phyloP scores from a whole-genome alignment of 2,329 filamentous ascomycete species.

The Trematosphaeria pertusa region DNA sequence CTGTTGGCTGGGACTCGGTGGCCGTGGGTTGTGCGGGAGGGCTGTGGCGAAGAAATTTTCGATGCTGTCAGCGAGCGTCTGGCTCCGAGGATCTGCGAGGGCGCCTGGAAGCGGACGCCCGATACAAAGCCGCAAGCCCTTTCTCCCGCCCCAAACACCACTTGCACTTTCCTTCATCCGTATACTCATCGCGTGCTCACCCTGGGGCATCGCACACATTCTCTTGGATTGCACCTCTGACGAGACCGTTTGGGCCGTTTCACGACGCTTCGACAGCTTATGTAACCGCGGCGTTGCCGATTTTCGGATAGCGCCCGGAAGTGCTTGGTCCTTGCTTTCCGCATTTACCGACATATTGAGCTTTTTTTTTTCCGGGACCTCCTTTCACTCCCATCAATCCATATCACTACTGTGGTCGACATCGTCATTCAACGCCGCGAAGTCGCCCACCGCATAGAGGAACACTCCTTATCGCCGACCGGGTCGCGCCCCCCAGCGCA shows the following conservation, averaged over 20 bases:
- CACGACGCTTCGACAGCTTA: constrained; percentile 19
- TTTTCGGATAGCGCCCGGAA: constrained; percentile 19
- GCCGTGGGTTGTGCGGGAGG: not conserved
- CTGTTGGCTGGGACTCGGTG: constrained; percentile 14
- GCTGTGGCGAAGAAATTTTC: constrained; percentile 11
- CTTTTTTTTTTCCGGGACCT: constrained; percentile 18
- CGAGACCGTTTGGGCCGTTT: constrained; percentile 17
- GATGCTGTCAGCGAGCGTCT: not conserved
- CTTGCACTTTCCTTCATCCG: constrained; percentile 4
- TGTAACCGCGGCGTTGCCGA: constrained; percentile 21
- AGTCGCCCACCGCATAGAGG: not conserved
- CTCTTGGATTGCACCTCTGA: no score
- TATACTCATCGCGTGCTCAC: constrained; percentile 18
- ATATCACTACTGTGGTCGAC: constrained; percentile 2
- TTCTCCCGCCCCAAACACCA: constrained; percentile 1
- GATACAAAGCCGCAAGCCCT: not conserved
- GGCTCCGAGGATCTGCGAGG: not conserved
- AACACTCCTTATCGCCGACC: constrained; percentile 11
- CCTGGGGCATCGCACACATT: not conserved
- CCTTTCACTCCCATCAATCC: constrained; percentile 19
- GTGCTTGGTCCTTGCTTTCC: constrained; percentile 22
- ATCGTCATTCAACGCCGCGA: not conserved
- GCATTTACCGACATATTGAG: constrained; percentile 18
- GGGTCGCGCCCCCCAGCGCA: constrained; percentile 13
- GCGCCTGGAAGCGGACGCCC: constrained; percentile 5